phyloP scores from a whole-genome alignment of 352 stramenopile genomes.

The Pythium sp. region DNA sequence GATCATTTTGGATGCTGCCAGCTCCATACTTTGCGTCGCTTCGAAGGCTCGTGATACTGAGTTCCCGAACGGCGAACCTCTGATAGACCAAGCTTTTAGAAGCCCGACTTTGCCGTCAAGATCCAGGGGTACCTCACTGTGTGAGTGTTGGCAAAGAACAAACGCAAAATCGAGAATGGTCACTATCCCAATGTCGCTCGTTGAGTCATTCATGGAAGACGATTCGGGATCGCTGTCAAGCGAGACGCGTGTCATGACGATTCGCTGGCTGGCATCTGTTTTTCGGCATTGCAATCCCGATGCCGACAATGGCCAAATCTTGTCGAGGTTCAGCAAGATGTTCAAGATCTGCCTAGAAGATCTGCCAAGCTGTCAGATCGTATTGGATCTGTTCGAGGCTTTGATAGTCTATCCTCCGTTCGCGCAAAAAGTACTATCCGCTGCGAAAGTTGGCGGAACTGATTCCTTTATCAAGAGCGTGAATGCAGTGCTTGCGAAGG shows the following conservation, averaged over 20 bases:
- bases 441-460: constrained; percentile 16
- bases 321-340: constrained; percentile 24
- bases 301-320: constrained; percentile 19
- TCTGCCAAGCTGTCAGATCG: background rate
- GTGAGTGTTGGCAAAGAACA: constrained; percentile 9
- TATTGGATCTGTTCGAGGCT: constrained; percentile 12
- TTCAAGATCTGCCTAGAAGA: constrained; percentile 8
- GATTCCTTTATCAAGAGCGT: constrained; percentile 36
- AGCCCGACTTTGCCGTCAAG: background rate
- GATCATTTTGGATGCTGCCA: constrained; percentile 32
- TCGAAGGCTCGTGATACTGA: background rate
- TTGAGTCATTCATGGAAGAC: constrained; percentile 18
- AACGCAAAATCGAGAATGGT: constrained; percentile 9
- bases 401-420: constrained; percentile 8
- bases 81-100: constrained; percentile 7
- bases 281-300: constrained; percentile 45
- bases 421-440: constrained; percentile 35
- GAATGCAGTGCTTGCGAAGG: constrained; percentile 27
- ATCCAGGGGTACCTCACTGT: background rate
- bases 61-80: background rate
- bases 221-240: constrained; percentile 7
- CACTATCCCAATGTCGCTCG: constrained; percentile 30
- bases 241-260: constrained; percentile 20
- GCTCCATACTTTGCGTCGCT: constrained; percentile 35
- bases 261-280: constrained; percentile 31